Percentiles rank a stretch among this genome's conserved stretches.
Evolutionary conservation across 2,329 filamentous ascomycete species (phyloP).

Genomic region (Diatrype stigma): DNA sequence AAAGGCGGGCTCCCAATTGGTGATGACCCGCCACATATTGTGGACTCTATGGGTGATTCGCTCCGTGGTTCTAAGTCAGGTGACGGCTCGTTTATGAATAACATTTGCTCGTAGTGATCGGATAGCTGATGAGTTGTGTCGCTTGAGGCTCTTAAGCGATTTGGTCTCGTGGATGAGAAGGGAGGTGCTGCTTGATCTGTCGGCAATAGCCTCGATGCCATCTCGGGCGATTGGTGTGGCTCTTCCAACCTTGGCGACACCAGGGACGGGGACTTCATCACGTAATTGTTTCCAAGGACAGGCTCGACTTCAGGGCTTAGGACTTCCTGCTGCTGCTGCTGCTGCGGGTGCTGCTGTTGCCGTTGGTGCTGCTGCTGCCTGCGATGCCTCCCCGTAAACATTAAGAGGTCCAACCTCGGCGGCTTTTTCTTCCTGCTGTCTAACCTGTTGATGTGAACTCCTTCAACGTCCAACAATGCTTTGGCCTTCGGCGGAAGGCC

Average conservation of each 20-base stretch:
- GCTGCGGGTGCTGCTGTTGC: constrained; percentile 27
- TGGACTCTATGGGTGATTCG: constrained; percentile 8
- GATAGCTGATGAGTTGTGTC: constrained; percentile 45
- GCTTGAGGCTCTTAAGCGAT: constrained; percentile 23
- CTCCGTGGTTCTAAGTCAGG: constrained; percentile 12
- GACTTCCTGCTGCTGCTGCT: too few relatives aligned
- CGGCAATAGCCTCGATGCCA: constrained; percentile 9
- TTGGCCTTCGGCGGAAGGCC: constrained; percentile 46
- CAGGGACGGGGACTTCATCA: constrained; percentile 39
- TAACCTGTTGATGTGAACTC: constrained; percentile 21
- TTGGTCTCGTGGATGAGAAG: constrained; percentile 7
- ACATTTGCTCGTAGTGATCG: constrained; percentile 55
- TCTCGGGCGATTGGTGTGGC: constrained; percentile 9
- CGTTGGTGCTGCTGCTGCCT: constrained; percentile 29
- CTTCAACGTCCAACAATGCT: constrained; percentile 43
- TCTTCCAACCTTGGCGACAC: constrained; percentile 15
- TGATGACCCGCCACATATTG: constrained; percentile 6
- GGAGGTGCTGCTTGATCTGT: constrained; percentile 26
- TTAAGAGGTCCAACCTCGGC: constrained; percentile 44
- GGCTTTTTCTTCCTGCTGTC: constrained; percentile 46
- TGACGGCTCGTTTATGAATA: constrained; percentile 38
- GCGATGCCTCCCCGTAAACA: constrained; percentile 34
- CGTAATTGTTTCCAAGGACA: constrained; percentile 33
- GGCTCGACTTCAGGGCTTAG: constrained; percentile 15
- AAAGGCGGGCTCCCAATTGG: constrained; percentile 14